Evolutionary conservation across 192 early-diverging fungal species (phyloP), one percentile per base, ranked within the genome.

Genomic region (Funneliformis geosporum): DNA sequence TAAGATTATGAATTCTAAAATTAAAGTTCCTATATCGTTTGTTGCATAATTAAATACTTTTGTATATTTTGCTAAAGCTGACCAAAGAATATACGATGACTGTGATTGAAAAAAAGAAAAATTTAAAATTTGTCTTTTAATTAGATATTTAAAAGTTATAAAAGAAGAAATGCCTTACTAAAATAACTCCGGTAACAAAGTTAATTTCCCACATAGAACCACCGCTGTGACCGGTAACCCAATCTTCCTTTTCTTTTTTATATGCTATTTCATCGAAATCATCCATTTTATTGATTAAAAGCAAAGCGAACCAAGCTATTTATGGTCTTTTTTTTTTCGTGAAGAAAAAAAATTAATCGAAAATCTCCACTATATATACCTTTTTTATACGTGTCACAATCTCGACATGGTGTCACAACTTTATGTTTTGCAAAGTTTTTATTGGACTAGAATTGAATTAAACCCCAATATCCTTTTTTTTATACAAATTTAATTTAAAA

Each of bases 171-270:
- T 42, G 14, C 23, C 62, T 85, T 68, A 86, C 87, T 18, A 88
- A 79, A 60, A 84, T 79, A 18, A 85, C 83, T 9, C 84, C 81
- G 12, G 82, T 80, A 28, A 88, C 76, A 9, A 81, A 71, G 23
- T 83, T 85, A 8, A 89, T 83, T 75, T 89, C 90, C 18, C 40
- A 60, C 71, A 88, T 82, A 18, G 86, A 84, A 0, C 88, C 88
- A n/a, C 90, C 90, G 28, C 79, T 81, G 65, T 86, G 85, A 28
- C 86, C 84, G 4, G 88, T 84, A 1, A 91, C 90, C 85, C 87
- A 89, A 42, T 84, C 81, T 68, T 89, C 90, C 80, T 91, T 87
- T 25, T 81, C 88, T 25, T 73, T 69, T 67, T 87, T 89, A 73
- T 91, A 91, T 18, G 38, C 68, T n/a, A 78, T 78, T 43, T 64